Conservation (phyloP, 2,329 filamentous ascomycete genomes). For the Beauveria rudraprayagi region DNA sequence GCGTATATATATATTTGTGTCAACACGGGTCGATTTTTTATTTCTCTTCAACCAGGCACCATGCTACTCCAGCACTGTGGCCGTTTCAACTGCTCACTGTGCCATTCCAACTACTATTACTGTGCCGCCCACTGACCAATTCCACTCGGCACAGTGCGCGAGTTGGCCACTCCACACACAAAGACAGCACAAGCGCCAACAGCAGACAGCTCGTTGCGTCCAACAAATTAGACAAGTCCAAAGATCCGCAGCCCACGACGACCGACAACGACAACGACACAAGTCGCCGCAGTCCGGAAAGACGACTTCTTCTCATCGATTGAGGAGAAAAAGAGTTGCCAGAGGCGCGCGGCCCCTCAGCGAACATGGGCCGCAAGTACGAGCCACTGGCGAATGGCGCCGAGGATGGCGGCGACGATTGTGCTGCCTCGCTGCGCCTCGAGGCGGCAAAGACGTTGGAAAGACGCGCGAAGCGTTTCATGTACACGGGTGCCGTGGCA, state of each 20-base stretch:
- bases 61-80: no score
- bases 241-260: neutral
- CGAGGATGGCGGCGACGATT: neutral
- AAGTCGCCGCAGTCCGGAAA: neutral
- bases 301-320: neutral
- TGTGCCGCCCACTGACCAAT: neutral
- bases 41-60: no score
- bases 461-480: conserved; percentile 1
- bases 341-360: neutral
- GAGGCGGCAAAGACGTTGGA: conserved; percentile 2
- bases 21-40: no score
- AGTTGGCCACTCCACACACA: neutral
- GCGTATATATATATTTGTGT: no score
- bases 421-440: neutral
- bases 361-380: neutral
- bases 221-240: neutral
- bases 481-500: neutral
- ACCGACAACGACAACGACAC: neutral
- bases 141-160: neutral
- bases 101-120: neutral
- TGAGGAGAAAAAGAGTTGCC: neutral
- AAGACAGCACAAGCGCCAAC: neutral
- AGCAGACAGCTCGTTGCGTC: neutral
- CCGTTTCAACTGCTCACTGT: no score
- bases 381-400: neutral